phyloP scores from a whole-genome alignment of 2,329 filamentous ascomycete species.

The Trichoderma lentiforme region DNA sequence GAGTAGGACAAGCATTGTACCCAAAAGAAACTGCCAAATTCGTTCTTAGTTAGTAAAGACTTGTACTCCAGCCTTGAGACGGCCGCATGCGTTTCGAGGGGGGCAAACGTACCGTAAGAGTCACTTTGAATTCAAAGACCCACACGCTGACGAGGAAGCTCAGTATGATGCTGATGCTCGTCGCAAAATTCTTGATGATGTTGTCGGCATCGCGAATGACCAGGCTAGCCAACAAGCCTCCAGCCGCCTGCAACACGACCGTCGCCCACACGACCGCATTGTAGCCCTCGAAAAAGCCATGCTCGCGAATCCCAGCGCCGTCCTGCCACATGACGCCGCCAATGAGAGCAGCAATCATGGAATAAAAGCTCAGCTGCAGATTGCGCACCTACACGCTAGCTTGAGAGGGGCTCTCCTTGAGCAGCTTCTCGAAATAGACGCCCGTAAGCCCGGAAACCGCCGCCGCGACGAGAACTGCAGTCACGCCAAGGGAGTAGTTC shows the following conservation, averaged over 20 bases:
- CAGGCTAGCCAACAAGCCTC: slow-evolving; percentile 68
- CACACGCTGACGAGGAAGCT: slow-evolving; percentile 81
- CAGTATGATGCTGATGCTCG: slow-evolving; percentile 84
- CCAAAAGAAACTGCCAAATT: slow-evolving; percentile 68
- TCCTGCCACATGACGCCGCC: slow-evolving; percentile 85
- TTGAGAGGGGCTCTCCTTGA: slow-evolving; percentile 75
- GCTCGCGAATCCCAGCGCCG: slow-evolving; percentile 74
- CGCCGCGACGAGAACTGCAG: slow-evolving; percentile 74
- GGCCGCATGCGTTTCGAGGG: neutral
- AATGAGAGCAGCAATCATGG: slow-evolving; percentile 82
- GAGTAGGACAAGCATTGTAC: slow-evolving; percentile 72
- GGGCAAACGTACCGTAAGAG: slow-evolving; percentile 58
- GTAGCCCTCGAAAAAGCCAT: slow-evolving; percentile 93
- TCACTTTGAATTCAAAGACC: slow-evolving; percentile 79
- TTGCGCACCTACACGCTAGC: slow-evolving; percentile 92
- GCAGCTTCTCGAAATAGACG: slow-evolving; percentile 84
- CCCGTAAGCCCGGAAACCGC: slow-evolving; percentile 79
- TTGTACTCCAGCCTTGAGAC: neutral
- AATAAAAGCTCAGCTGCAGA: slow-evolving; percentile 92
- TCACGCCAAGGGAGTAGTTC: slow-evolving; percentile 75
- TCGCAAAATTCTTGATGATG: slow-evolving; percentile 91
- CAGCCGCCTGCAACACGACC: slow-evolving; percentile 76
- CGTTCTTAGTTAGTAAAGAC: neutral
- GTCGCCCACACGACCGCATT: slow-evolving; percentile 88
- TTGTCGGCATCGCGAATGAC: slow-evolving; percentile 52